Percentiles rank a stretch among this genome's conserved stretches.
Evolutionary conservation across 805 yeast species (phyloP).

Genomic region (Komagataella pseudopastoris): DNA sequence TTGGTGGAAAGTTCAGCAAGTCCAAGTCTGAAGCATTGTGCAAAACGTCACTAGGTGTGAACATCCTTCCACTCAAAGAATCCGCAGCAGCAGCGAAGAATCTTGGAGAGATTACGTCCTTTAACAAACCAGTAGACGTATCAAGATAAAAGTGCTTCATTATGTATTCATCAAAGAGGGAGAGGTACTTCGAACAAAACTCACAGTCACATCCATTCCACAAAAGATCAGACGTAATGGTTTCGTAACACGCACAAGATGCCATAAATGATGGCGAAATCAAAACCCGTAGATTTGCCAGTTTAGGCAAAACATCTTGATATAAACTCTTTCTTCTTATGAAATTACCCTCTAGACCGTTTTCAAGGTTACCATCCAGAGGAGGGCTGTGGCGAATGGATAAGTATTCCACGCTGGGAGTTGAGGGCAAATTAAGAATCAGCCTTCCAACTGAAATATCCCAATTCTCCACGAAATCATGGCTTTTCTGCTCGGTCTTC

Average conservation of each 20-base stretch:
- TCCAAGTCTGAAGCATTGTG: conserved; percentile 18
- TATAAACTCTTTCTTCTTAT: conserved; percentile 42
- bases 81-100: conserved; percentile 40
- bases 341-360: conserved; percentile 68
- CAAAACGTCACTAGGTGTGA: conserved; percentile 8
- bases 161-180: conserved; percentile 42
- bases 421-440: conserved; percentile 19
- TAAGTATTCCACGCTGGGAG: conserved; percentile 15
- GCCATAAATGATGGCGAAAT: conserved; percentile 48
- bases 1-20: conserved; percentile 17
- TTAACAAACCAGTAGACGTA: conserved; percentile 26
- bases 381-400: conserved; percentile 50
- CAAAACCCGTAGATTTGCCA: conserved; percentile 26
- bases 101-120: conserved; percentile 48
- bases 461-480: conserved; percentile 39
- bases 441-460: conserved; percentile 34
- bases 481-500: conserved; percentile 19
- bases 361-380: conserved; percentile 36
- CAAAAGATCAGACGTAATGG: conserved; percentile 49
- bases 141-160: conserved; percentile 53
- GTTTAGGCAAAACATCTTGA: conserved; percentile 30
- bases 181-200: conserved; percentile 34
- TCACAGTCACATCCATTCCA: conserved; percentile 71
- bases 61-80: conserved; percentile 22
- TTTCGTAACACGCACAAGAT: conserved; percentile 54